Evolutionary conservation across 2,329 filamentous ascomycete genomes (phyloP), one percentile per base, ranked within the genome.

Genomic region (Ceratocystis diversiconidia): DNA sequence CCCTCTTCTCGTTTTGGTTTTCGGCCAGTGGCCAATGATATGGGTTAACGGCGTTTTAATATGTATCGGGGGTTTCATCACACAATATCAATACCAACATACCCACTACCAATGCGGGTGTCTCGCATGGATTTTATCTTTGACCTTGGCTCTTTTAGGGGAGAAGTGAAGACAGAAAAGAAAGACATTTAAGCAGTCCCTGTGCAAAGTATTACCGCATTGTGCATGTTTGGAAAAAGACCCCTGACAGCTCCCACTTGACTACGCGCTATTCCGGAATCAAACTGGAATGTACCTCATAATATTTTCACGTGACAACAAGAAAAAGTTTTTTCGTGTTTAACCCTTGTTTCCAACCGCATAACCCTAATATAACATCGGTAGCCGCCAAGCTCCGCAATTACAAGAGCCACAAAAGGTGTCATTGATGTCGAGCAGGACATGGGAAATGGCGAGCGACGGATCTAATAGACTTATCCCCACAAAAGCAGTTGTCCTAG

Each of bases 11-110:
- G 36, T 41, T 41, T 50, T 59, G 6, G 52, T 30, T 59, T 32
- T 19, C 17, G 52, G 46, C 44, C 61, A 32, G 44, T 22, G 61
- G 30, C 44, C 43, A 17, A 10, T 32, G 28, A 19, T 62, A 22
- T 62, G 61, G 61, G 25, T 41, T 30, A 50, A 50, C 44, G 44
- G 44, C 61, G 61, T 62, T 41, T 62, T 62, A 46, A 62, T 62
- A 44, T 46, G 19, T 52, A 52, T 52, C 36, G 30, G 55, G 19
- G 41, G 41, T 22, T 62, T 46, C 44, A 62, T 61, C 59, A 48
- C 28, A 46, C 25, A 22, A 12, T 41, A 8, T 25, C 17, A 30
- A 43, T 43, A 62, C 22, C 10, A n/a, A 22, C 60, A 52, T 25
- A 52, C 48, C 19, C 19, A 25, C 36, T 4, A 41, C 36, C 36